Base-by-base conservation (phyloP, 2,329 filamentous ascomycete species). In the Phyllosticta citribraziliensis region DNA sequence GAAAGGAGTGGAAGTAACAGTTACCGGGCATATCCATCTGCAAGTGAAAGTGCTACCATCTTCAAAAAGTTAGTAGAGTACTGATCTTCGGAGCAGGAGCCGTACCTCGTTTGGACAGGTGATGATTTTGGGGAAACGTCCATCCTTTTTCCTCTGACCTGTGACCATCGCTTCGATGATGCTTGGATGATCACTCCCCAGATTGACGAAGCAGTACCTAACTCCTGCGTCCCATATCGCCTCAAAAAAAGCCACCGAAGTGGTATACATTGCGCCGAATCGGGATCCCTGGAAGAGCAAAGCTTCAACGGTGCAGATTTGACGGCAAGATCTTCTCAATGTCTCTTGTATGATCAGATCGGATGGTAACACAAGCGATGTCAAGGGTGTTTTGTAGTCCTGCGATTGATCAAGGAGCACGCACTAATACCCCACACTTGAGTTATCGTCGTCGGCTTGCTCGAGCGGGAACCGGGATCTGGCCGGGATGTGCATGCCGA, bases 21-120 rank as follows among this genome's bases (percentile, higher is more conserved):
- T 52, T 17, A 58, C 63, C 72, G 70, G 47, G 89, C 88, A 69
- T 89, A 91, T 57, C 89, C 89, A 71, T 93, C 89, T 14, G 89
- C 89, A 86, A 91, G 89, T 62, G 88, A 92, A 67, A 93, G 82
- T 25, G 89, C 89, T 6, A 92, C 88, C 88, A 92, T 92, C 85
- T 90, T 65, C 20, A 54, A 64, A 64, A 64, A 12, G 20, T 64
- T 50, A 60, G 61, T 30, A 20, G 20, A 19, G 25, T n/a, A 19
- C 3, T 22, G 17, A 40, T 55, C 40, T 52, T 5, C n/a, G 25
- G 35, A 12, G 19, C 20, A 27, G 22, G 20, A 55, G 27, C 17
- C 65, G 14, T 76, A 88, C 87, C 80, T 92, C 88, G 65, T 90
- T 90, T 0, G 88, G 88, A 69, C 88, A 91, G 24, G 88, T 92